These are phyloP conservation scores for Echria macrotheca DNA, from an alignment of 495 filamentous ascomycete species.

Conservation along the genomic window DNA sequence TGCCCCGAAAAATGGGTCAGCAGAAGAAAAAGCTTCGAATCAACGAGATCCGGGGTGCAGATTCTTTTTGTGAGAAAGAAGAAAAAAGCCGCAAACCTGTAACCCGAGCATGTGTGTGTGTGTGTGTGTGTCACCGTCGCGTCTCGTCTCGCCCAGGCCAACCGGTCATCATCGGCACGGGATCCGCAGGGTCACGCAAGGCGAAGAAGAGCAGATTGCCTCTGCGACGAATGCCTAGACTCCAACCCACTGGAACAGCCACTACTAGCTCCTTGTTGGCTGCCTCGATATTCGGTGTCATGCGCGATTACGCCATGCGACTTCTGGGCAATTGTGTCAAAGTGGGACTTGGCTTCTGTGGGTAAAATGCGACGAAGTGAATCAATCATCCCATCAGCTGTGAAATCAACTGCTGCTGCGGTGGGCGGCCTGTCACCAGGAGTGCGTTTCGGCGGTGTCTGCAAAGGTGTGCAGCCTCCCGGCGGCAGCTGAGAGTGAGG, in stretches of 20 bases:
- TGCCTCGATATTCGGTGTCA: background rate
- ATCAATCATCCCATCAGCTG: too few relatives aligned
- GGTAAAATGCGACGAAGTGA: background rate
- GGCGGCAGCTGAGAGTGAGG: too few relatives aligned
- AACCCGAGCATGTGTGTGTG: too few relatives aligned
- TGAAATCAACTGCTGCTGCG: background rate
- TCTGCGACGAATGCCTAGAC: too few relatives aligned
- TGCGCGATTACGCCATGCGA: background rate
- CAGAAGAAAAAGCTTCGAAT: background rate
- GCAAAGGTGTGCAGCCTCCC: background rate
- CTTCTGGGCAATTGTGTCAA: background rate
- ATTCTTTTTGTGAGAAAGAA: background rate
- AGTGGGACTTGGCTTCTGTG: background rate
- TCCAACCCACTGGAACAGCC: background rate
- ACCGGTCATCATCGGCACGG: background rate
- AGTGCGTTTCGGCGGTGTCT: background rate
- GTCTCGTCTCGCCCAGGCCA: background rate
- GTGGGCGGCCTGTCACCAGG: background rate
- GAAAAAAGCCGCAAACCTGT: too few relatives aligned
- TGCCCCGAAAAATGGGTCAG: background rate
- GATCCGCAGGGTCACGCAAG: constrained; percentile 1
- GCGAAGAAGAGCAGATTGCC: too few relatives aligned
- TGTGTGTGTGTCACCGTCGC: too few relatives aligned
- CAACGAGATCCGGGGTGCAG: background rate
- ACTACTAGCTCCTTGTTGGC: background rate